These are phyloP conservation scores for Cercophora samala DNA, from an alignment of 495 filamentous ascomycete genomes.

Conservation along the genomic window DNA sequence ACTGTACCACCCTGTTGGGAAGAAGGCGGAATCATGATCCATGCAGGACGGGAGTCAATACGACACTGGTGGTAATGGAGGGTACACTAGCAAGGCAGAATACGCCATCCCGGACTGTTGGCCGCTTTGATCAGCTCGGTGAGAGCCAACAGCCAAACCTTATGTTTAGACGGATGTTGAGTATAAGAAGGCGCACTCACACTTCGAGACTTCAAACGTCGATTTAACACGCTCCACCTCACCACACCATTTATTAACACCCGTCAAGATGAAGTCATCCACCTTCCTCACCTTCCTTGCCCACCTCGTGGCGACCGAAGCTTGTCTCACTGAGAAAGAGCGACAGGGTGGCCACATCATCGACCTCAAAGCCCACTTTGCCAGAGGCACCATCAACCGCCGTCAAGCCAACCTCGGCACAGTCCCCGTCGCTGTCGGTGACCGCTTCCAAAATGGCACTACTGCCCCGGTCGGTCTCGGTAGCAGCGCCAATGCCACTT, in stretches of 20 bases:
- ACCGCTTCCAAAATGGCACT: slow-evolving; percentile 22
- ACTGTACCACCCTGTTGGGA: too few species aligned
- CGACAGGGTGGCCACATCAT: slow-evolving; percentile 1
- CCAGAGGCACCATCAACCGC: background rate
- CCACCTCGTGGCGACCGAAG: background rate
- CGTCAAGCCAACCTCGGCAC: slow-evolving; percentile 10
- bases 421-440: slow-evolving; percentile 15
- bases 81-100: too few species aligned
- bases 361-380: background rate
- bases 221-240: background rate
- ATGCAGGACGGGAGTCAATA: too few species aligned
- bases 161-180: too few species aligned
- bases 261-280: background rate
- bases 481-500: slow-evolving; percentile 16
- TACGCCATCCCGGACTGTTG: too few species aligned
- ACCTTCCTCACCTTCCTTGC: background rate
- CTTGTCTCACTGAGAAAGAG: slow-evolving; percentile 1
- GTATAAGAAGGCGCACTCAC: too few species aligned
- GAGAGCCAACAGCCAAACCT: too few species aligned
- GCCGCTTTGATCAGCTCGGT: too few species aligned
- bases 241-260: background rate
- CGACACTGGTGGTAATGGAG: too few species aligned
- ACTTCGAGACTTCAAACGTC: too few species aligned
- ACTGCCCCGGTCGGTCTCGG: slow-evolving; percentile 15
- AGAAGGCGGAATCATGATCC: too few species aligned